phyloP scores from a whole-genome alignment of 768 basidiomycete species.

The Kwoniella sp. region DNA sequence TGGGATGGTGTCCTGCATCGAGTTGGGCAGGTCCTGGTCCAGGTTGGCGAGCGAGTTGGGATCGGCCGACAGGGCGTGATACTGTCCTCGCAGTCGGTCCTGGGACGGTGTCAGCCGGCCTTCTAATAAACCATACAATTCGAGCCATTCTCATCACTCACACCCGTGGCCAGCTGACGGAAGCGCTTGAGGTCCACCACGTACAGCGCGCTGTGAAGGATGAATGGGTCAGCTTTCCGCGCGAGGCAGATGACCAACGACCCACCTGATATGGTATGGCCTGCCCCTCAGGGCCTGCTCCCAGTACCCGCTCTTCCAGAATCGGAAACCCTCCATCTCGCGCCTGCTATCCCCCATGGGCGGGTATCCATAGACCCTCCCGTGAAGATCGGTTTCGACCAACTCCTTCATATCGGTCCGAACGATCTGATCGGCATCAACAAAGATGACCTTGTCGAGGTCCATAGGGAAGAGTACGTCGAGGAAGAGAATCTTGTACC shows the following conservation, averaged over 20 bases:
- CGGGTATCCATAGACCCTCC: slow-evolving; percentile 90
- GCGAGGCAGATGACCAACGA: neutral
- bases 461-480: slow-evolving; percentile 99
- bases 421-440: slow-evolving; percentile 83
- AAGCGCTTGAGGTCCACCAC: slow-evolving; percentile 93
- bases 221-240: neutral
- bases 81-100: slow-evolving; percentile 60
- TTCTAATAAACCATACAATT: slow-evolving; percentile 9
- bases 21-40: slow-evolving; percentile 97
- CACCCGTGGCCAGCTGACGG: slow-evolving; percentile 57
- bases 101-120: slow-evolving; percentile 16
- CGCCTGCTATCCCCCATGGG: slow-evolving; percentile 94
- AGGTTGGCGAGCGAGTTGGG: slow-evolving; percentile 90
- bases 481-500: slow-evolving; percentile 96
- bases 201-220: slow-evolving; percentile 70
- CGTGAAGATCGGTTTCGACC: slow-evolving; percentile 85
- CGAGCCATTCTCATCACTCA: neutral
- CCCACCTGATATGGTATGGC: slow-evolving; percentile 92
- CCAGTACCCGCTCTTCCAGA: slow-evolving; percentile 90
- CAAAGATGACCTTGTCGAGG: slow-evolving; percentile 97
- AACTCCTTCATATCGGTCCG: slow-evolving; percentile 92
- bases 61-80: slow-evolving; percentile 89
- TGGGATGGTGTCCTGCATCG: slow-evolving; percentile 83
- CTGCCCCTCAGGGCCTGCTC: slow-evolving; percentile 73
- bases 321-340: slow-evolving; percentile 96